Evolutionary conservation across 768 basidiomycete genomes (phyloP).

Genomic region (Lactifluus rugatus): DNA sequence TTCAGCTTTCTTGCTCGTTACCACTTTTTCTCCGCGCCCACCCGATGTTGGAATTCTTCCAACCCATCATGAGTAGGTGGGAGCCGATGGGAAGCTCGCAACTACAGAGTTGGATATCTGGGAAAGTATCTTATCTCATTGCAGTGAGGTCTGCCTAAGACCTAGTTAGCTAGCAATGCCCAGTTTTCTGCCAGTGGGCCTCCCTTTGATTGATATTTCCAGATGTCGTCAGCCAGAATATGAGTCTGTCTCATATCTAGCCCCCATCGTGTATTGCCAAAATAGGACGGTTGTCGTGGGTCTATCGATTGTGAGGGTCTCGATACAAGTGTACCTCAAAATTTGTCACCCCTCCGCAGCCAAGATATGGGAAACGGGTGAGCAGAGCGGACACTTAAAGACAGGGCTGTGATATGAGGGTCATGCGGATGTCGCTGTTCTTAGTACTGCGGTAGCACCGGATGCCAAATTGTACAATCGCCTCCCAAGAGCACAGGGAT

Average conservation of each 20-base stretch:
- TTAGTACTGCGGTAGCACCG: background rate
- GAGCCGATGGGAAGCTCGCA: background rate
- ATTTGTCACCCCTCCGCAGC: no score
- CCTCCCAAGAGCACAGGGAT: background rate
- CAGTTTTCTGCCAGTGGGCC: no score
- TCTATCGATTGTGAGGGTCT: background rate
- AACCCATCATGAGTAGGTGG: background rate
- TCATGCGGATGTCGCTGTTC: background rate
- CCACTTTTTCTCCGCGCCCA: no score
- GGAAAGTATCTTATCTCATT: background rate
- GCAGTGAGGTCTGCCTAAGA: no score
- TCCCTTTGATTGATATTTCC: no score
- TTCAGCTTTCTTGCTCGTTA: background rate
- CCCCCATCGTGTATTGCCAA: background rate
- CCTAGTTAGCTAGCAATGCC: no score
- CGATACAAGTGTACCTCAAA: no score
- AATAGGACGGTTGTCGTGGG: background rate
- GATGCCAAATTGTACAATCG: background rate
- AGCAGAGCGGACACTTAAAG: background rate
- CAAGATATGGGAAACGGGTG: no score
- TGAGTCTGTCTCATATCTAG: background rate
- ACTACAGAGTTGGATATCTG: background rate
- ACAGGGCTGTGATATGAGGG: background rate
- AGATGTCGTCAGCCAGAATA: background rate
- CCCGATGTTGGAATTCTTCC: no score